These are phyloP conservation scores for Macrolepiota albuminosa DNA, from an alignment of 768 basidiomycete species.

Conservation along the genomic window DNA sequence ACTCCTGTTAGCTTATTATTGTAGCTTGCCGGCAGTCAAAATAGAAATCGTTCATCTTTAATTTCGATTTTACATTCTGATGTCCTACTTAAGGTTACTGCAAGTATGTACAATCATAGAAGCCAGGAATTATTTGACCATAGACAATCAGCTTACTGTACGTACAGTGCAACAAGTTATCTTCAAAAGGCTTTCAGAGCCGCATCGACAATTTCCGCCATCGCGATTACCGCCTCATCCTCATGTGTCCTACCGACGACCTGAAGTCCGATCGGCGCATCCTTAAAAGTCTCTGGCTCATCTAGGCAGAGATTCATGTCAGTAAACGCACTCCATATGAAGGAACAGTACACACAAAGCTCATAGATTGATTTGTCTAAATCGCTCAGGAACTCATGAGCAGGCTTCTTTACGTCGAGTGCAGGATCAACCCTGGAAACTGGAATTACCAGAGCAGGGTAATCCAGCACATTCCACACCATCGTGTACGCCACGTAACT, in stretches of 20 bases:
- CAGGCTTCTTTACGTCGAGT: constrained; percentile 39
- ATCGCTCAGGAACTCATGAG: not conserved
- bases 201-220: constrained; percentile 55
- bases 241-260: constrained; percentile 66
- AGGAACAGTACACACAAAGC: constrained; percentile 12
- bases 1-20: too few species aligned
- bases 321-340: not conserved
- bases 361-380: not conserved
- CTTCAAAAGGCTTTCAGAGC: constrained; percentile 33
- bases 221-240: constrained; percentile 69
- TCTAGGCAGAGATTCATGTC: constrained; percentile 25
- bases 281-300: constrained; percentile 46
- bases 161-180: too few species aligned
- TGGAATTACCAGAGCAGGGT: constrained; percentile 56
- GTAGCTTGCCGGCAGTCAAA: too few species aligned
- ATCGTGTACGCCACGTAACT: constrained; percentile 51
- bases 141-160: too few species aligned
- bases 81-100: too few species aligned
- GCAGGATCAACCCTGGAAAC: constrained; percentile 54
- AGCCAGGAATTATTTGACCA: too few species aligned
- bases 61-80: too few species aligned
- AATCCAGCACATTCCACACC: constrained; percentile 66
- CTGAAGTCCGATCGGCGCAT: constrained; percentile 63
- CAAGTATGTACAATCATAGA: too few species aligned
- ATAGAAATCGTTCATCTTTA: too few species aligned